Percentiles rank a stretch among this genome's conserved stretches.
Conservation (phyloP, 257 asterid species). For the Petunia secreta region DNA sequence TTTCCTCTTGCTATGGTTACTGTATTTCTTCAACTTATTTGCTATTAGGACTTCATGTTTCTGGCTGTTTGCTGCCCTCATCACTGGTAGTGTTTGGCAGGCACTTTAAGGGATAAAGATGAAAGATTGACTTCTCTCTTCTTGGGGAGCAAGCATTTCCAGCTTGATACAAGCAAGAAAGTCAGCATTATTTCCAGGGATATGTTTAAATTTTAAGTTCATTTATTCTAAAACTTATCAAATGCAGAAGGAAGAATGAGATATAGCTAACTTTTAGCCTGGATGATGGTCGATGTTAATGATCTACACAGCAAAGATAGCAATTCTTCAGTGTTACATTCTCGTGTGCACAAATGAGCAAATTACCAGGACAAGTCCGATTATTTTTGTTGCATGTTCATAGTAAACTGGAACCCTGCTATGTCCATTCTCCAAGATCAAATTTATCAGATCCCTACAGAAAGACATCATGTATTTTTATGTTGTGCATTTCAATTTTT, state of each 20-base stretch:
- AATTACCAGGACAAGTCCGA: constrained; percentile 81
- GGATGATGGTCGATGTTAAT: background rate
- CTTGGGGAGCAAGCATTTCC: background rate
- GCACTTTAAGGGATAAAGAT: background rate
- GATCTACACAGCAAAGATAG: background rate
- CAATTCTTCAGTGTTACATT: background rate
- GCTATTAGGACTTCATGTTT: background rate
- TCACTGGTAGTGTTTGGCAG: background rate
- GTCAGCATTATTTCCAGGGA: background rate
- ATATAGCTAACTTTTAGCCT: background rate
- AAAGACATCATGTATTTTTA: background rate
- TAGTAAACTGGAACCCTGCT: constrained; percentile 81
- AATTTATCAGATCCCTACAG: constrained; percentile 59
- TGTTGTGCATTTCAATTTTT: background rate
- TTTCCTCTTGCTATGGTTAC: background rate
- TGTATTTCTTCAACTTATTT: background rate
- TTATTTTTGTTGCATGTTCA: constrained; percentile 59
- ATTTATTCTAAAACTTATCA: background rate
- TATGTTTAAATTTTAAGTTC: background rate
- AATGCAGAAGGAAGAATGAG: background rate
- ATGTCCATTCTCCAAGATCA: constrained; percentile 73
- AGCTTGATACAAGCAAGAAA: background rate
- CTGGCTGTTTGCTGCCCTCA: too few species aligned
- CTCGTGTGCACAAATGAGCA: background rate
- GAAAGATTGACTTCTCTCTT: background rate